These are phyloP conservation scores for Eurotiales sp. DNA, from an alignment of 2,329 filamentous ascomycete species.

Conservation along the genomic window DNA sequence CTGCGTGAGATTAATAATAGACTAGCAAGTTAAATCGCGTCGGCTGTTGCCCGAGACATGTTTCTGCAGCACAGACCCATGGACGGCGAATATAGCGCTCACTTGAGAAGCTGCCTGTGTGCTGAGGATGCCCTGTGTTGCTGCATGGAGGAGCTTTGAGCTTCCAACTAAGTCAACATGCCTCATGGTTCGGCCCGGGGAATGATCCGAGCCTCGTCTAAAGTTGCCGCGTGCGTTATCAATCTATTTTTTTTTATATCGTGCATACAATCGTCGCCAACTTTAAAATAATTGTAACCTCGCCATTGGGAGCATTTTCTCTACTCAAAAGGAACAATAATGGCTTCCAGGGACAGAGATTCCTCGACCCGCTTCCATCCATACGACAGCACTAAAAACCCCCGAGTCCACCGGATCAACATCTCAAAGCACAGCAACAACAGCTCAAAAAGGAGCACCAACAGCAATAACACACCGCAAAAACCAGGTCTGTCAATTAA, in stretches of 20 bases:
- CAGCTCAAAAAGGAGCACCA: slow-evolving; percentile 12
- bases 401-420: slow-evolving; percentile 16
- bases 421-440: slow-evolving; percentile 15
- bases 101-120: neutral
- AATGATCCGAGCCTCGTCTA: slow-evolving; percentile 22
- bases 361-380: slow-evolving; percentile 13
- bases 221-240: neutral
- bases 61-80: neutral
- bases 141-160: neutral
- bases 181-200: slow-evolving; percentile 29
- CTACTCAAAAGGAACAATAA: neutral
- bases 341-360: slow-evolving; percentile 7
- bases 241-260: neutral
- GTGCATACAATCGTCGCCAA: too few species aligned
- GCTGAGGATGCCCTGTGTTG: neutral
- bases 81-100: neutral
- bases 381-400: slow-evolving; percentile 18
- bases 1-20: neutral
- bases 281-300: too few species aligned
- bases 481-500: slow-evolving; percentile 35
- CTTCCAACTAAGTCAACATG: slow-evolving; percentile 11
- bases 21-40: neutral
- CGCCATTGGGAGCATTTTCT: too few species aligned
- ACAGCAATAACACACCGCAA: slow-evolving; percentile 11
- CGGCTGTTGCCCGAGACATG: slow-evolving; percentile 11